phyloP scores from a whole-genome alignment of 108 stramenopile species.

The Schizochytrium sp. region DNA sequence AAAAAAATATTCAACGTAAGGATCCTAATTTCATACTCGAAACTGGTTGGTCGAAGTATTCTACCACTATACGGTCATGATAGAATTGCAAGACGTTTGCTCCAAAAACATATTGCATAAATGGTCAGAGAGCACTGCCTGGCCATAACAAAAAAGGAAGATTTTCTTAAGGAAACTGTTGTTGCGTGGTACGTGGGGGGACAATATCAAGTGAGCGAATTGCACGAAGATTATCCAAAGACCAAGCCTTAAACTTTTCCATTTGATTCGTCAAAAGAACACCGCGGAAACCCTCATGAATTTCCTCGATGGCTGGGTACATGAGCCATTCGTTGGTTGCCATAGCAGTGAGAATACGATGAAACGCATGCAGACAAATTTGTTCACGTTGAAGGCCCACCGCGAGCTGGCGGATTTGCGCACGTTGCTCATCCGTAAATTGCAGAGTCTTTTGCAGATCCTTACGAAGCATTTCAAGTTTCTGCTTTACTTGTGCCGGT shows the following conservation, averaged over 20 bases:
- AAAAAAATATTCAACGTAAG: no score
- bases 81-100: no score
- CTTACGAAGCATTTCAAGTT: neutral
- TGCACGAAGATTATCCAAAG: neutral
- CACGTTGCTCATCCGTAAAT: constrained; percentile 17
- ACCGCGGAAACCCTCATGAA: constrained; percentile 28
- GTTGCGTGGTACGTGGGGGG: constrained; percentile 16
- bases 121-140: no score
- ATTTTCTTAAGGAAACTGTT: neutral
- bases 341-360: constrained; percentile 13
- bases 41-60: no score
- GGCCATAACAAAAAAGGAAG: no score
- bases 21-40: no score
- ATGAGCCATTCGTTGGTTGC: constrained; percentile 19
- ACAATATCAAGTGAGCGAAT: constrained; percentile 47
- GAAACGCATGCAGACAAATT: constrained; percentile 42
- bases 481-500: neutral
- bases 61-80: no score
- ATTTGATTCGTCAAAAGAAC: neutral
- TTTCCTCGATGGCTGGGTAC: constrained; percentile 34
- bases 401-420: constrained; percentile 5
- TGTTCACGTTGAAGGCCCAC: constrained; percentile 14
- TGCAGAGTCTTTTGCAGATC: constrained; percentile 1
- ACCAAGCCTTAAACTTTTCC: constrained; percentile 43
- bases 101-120: no score